Percentiles rank a stretch among this genome's conserved stretches.
Evolutionary conservation across 352 stramenopile species (phyloP).

Genomic region (Pythium graminicola): DNA sequence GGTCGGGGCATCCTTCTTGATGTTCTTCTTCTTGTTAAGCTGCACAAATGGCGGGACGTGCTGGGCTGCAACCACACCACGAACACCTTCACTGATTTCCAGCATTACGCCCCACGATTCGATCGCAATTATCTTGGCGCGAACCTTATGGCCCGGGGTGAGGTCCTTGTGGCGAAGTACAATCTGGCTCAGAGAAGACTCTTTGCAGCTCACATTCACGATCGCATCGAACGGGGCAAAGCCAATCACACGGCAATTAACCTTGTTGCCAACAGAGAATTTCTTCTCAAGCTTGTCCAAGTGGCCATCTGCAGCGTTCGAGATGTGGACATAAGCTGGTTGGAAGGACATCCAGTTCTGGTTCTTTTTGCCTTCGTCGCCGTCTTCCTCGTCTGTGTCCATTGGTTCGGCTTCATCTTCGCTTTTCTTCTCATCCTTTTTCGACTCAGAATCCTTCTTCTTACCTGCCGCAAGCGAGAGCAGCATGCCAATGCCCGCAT

Average conservation of each 20-base stretch:
- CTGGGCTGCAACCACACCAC: conserved; percentile 59
- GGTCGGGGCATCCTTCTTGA: conserved; percentile 54
- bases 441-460: conserved; percentile 25
- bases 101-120: conserved; percentile 80
- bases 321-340: conserved; percentile 87
- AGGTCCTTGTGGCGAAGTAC: conserved; percentile 80
- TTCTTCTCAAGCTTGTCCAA: conserved; percentile 88
- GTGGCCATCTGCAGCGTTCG: conserved; percentile 70
- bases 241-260: conserved; percentile 75
- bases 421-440: conserved; percentile 3
- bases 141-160: conserved; percentile 61
- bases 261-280: conserved; percentile 48
- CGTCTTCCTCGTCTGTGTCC: conserved; percentile 38
- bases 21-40: conserved; percentile 46
- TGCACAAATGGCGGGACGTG: conserved; percentile 74
- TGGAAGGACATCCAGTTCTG: conserved; percentile 72
- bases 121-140: conserved; percentile 73
- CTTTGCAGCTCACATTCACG: conserved; percentile 79
- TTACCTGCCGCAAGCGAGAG: conserved; percentile 45
- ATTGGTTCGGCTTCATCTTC: conserved; percentile 46
- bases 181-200: conserved; percentile 61
- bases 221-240: conserved; percentile 83
- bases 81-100: conserved; percentile 81
- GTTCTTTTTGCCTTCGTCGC: conserved; percentile 32
- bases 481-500: conserved; percentile 81